Percentiles rank a stretch among this genome's conserved stretches.
These are phyloP conservation scores for Kwoniella europaea DNA, from an alignment of 768 basidiomycete species.

Conservation along the genomic window DNA sequence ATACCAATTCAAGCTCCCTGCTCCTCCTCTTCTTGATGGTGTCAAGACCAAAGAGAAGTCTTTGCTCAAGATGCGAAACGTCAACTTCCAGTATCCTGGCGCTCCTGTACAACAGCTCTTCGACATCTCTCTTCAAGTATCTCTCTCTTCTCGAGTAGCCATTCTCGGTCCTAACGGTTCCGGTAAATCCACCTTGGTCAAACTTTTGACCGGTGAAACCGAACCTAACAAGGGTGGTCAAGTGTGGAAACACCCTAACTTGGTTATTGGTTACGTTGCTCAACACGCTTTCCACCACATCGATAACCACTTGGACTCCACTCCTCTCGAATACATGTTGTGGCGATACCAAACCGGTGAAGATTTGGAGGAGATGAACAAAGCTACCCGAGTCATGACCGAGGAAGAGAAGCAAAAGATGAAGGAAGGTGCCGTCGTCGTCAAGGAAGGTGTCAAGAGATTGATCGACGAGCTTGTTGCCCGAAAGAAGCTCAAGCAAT, in stretches of 20 bases:
- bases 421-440: conserved; percentile 86
- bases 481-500: conserved; percentile 99
- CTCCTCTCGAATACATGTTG: conserved; percentile 97
- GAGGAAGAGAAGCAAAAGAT: conserved; percentile 92
- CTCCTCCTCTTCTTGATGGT: conserved; percentile 96
- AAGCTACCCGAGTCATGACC: conserved; percentile 83
- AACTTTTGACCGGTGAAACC: conserved; percentile 93
- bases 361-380: conserved; percentile 94
- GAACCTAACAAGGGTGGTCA: conserved; percentile 96
- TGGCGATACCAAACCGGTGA: conserved; percentile 99
- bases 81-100: conserved; percentile 93
- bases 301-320: conserved; percentile 97
- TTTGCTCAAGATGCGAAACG: conserved; percentile 94
- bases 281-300: conserved; percentile 99
- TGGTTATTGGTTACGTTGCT: conserved; percentile 98
- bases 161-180: conserved; percentile 97
- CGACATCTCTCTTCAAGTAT: conserved; percentile 95
- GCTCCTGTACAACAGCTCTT: conserved; percentile 84
- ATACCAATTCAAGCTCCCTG: conserved; percentile 98
- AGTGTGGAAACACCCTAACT: conserved; percentile 98
- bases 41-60: conserved; percentile 99
- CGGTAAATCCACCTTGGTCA: conserved; percentile 96
- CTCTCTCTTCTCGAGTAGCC: conserved; percentile 96
- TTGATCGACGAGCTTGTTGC: conserved; percentile 85
- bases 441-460: conserved; percentile 94